phyloP scores from a whole-genome alignment of 805 yeast species.

The Wickerhamomyces hampshirensis region DNA sequence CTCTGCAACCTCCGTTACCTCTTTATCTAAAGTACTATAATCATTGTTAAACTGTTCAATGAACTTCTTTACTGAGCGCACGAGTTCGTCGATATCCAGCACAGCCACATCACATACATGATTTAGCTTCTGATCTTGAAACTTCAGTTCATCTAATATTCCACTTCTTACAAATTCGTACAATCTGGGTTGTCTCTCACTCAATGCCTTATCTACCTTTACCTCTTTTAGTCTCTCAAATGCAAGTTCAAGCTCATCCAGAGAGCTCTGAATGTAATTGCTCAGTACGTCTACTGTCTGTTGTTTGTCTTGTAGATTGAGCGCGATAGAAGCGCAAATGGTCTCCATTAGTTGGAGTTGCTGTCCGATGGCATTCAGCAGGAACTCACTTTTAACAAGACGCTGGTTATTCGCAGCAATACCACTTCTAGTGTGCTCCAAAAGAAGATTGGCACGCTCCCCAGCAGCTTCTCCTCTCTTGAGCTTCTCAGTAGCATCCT shows the following conservation, averaged over 20 bases:
- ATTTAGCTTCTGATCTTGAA: background rate
- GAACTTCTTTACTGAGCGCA: background rate
- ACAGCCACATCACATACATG: constrained; percentile 3
- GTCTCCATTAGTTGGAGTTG: constrained; percentile 41
- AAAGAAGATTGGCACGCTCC: constrained; percentile 40
- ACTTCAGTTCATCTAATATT: constrained; percentile 25
- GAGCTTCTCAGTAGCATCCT: constrained; percentile 44
- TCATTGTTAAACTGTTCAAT: constrained; percentile 7
- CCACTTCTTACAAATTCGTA: constrained; percentile 43
- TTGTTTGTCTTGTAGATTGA: constrained; percentile 22
- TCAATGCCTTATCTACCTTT: constrained; percentile 31
- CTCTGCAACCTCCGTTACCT: constrained; percentile 26
- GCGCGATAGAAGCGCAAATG: constrained; percentile 28
- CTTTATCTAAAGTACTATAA: constrained; percentile 25
- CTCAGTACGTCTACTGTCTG: constrained; percentile 21
- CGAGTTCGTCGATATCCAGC: constrained; percentile 5
- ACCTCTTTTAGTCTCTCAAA: constrained; percentile 31
- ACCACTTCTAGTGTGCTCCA: constrained; percentile 32
- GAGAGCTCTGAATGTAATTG: constrained; percentile 25
- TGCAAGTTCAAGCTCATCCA: constrained; percentile 29
- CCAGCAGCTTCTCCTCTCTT: constrained; percentile 47
- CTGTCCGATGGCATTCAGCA: constrained; percentile 39
- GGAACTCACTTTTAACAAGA: constrained; percentile 39
- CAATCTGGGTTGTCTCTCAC: constrained; percentile 27
- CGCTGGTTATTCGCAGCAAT: constrained; percentile 37